Base-by-base conservation (phyloP, 306 rosid species). In the Betula pendula region DNA sequence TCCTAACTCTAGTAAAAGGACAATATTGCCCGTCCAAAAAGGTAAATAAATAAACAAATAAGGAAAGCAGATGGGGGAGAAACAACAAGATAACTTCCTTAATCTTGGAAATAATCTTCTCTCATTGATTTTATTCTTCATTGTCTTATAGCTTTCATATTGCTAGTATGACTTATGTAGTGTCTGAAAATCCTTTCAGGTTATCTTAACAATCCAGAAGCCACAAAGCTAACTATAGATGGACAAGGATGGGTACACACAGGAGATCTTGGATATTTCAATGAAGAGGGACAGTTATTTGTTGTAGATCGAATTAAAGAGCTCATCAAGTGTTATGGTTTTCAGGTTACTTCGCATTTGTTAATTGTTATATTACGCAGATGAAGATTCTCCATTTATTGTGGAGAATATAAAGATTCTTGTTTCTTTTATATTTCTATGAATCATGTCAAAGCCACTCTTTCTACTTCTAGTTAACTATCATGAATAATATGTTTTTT, bases 221-320 rank as follows among this genome's bases (percentile, higher is more conserved):
- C 97, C 77, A 90, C 99, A 70, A 86, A 72, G 58, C 80, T 77
- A 76, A 92, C 97, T 33, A 79, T 88, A 58, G 98, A 92, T 79
- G 73, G 78, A 72, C 74, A 80, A 24, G 96, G 96, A 5, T 95
- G 96, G 97, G 89, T 92, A 48, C 98, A 89, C 81, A 95, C 98
- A 0, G 98, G 98, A 80, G 98, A 95, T 87, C 93, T 92, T 53
- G 98, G 98, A 84, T 95, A 92, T 71, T 85, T 95, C 68, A 89
- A 95, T 70, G 97, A 83, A 75, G 87, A 86, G 0, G 97, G 98
- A 42, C 81, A 83, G 11, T 90, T 95, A 76, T 92, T 56, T 86
- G 96, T 92, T 48, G 97, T 95, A 73, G 98, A 95, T 53, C 89
- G 98, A 66, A 88, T 95, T 73, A 95, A 95, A 84, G 97, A 95